phyloP scores from a whole-genome alignment of 2,329 filamentous ascomycete genomes.

The Paraconiothyrium sp. region DNA sequence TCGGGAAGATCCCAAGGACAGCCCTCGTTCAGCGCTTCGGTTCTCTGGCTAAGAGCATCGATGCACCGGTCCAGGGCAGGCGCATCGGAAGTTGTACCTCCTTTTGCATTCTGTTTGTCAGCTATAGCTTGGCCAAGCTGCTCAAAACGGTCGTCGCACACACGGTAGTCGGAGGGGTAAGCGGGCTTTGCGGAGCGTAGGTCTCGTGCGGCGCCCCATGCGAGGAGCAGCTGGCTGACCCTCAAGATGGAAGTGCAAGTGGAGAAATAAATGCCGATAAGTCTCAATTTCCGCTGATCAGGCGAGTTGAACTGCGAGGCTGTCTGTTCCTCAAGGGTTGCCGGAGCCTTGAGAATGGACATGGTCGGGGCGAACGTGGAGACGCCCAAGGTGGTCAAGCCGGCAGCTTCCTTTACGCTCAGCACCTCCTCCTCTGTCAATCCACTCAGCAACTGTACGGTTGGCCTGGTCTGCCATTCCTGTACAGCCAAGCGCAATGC shows the following conservation, averaged over 20 bases:
- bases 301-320: constrained; percentile 68
- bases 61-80: constrained; percentile 54
- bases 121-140: constrained; percentile 43
- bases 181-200: constrained; percentile 39
- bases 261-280: constrained; percentile 75
- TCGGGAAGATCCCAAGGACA: constrained; percentile 59
- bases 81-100: constrained; percentile 34
- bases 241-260: constrained; percentile 68
- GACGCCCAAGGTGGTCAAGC: constrained; percentile 68
- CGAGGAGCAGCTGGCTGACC: constrained; percentile 48
- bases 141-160: constrained; percentile 44
- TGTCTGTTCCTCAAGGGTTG: constrained; percentile 22
- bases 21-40: constrained; percentile 56
- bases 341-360: constrained; percentile 51
- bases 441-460: constrained; percentile 73
- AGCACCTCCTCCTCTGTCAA: constrained; percentile 81
- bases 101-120: constrained; percentile 52
- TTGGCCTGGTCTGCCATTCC: constrained; percentile 84
- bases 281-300: constrained; percentile 70
- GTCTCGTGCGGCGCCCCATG: constrained; percentile 42
- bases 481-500: constrained; percentile 82
- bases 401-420: constrained; percentile 78
- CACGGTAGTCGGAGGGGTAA: constrained; percentile 41
- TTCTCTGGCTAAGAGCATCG: constrained; percentile 57
- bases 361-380: constrained; percentile 57